phyloP scores from a whole-genome alignment of 805 yeast species.

The Teunomyces funiuensis region DNA sequence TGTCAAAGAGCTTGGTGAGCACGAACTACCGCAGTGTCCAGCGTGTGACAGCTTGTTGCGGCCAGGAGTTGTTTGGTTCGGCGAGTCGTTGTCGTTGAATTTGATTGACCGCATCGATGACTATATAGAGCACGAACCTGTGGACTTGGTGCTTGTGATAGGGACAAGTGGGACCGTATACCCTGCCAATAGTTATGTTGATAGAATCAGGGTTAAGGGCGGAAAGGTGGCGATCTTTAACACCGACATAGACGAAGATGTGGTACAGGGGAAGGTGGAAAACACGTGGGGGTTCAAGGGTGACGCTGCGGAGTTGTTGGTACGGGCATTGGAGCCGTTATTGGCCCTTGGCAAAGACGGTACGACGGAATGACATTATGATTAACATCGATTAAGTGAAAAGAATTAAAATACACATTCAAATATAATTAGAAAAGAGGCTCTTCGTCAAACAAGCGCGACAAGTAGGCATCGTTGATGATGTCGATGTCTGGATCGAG shows the following conservation, averaged over 20 bases:
- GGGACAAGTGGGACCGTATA: conserved; percentile 86
- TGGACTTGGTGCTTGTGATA: conserved; percentile 76
- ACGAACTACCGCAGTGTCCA: conserved; percentile 75
- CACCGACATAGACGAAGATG: conserved; percentile 55
- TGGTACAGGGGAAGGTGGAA: conserved; percentile 39
- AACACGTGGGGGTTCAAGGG: conserved; percentile 73
- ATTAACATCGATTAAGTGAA: neutral
- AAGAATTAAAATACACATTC: neutral
- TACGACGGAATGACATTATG: conserved; percentile 4
- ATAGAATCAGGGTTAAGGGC: conserved; percentile 66
- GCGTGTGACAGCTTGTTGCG: conserved; percentile 65
- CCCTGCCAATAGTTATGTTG: conserved; percentile 93
- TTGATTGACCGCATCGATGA: conserved; percentile 68
- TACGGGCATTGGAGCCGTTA: conserved; percentile 60
- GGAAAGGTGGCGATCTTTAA: conserved; percentile 86
- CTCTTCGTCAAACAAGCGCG: neutral
- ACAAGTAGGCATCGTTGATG: neutral
- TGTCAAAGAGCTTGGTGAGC: conserved; percentile 45
- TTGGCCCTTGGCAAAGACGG: conserved; percentile 17
- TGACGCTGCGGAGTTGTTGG: conserved; percentile 73
- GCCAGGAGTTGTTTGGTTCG: conserved; percentile 95
- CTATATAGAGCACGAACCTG: conserved; percentile 54
- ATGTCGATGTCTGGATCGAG: neutral
- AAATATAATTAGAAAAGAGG: neutral
- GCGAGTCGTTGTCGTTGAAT: conserved; percentile 75